Evolutionary conservation across 2,329 filamentous ascomycete species (phyloP), one percentile per base, ranked within the genome.

Genomic region (Biscogniauxia marginata): DNA sequence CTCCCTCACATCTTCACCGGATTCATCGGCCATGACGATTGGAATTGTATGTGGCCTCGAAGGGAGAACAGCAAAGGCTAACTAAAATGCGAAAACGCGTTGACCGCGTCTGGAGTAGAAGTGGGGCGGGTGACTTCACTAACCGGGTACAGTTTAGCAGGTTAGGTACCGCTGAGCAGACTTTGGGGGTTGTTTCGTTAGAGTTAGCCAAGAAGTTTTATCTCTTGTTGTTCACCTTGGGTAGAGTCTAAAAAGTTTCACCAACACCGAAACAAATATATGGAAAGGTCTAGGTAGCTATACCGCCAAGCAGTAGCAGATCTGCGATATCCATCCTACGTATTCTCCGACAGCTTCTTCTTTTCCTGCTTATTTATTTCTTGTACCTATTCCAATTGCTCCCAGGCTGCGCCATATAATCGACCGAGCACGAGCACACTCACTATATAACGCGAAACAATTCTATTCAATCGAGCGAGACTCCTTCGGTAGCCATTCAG

Each of bases 1-100:
- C 60, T 70, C 69, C 49, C 66, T 66, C 20, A 67, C 65, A 50
- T 72, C 70, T 56, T 72, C 69, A 21, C 66, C 64, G 9, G 66
- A 55, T 16, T 66, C 63, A 20, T 70, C 67, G 22, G 69, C 69
- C 71, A 73, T 73, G 46, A 5, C 51, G 48, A 49, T 25, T 5
- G 22, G 22, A 43, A 39, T 3, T 16, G n/a, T 39, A 39, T 39
- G 30, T n/a, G 18, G 24, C 25, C 7, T 34, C 16, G 30, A 34
- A 34, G 7, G 30, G 16, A 16, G 30, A 7, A 34, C 30, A 34
- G 30, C 7, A 7, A 34, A 34, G 7, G 30, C 7, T 16, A 34
- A 34, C 30, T n/a, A n/a, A n/a, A n/a, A n/a, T n/a, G n/a, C n/a
- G 30, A 39, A 53, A 53, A 43, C 47, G 53, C 49, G 48, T 47